Conservation (phyloP, 306 rosid species). For the Cicer judaicum region DNA sequence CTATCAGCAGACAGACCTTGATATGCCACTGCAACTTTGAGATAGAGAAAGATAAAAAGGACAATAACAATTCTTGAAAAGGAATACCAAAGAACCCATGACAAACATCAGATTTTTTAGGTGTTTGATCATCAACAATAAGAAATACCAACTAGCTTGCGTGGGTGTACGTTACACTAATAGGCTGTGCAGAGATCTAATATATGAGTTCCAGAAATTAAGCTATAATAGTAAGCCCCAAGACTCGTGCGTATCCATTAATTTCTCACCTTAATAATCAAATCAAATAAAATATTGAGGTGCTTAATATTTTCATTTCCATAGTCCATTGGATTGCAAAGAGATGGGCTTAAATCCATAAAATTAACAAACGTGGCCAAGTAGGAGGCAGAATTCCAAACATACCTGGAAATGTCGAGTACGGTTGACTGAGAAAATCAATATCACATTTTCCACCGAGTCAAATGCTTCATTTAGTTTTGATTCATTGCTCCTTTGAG, state of each 20-base stretch:
- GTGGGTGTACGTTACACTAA: constrained; percentile 29
- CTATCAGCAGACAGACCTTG: not conserved
- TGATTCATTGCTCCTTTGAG: constrained; percentile 99
- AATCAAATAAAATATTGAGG: constrained; percentile 31
- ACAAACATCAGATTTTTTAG: not conserved
- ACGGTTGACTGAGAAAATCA: constrained; percentile 97
- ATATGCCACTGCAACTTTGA: constrained; percentile 1
- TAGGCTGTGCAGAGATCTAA: constrained; percentile 28
- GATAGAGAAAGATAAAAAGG: not conserved
- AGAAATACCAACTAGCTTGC: constrained; percentile 14
- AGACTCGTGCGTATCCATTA: not conserved
- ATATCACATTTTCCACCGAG: constrained; percentile 89
- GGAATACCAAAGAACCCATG: not conserved
- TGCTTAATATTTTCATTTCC: constrained; percentile 34
- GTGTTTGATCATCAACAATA: constrained; percentile 18
- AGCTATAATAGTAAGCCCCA: constrained; percentile 9
- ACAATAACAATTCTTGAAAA: constrained; percentile 6
- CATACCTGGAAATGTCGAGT: constrained; percentile 98
- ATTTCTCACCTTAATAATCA: constrained; percentile 25
- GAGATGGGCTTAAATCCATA: constrained; percentile 25
- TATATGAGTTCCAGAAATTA: constrained; percentile 10
- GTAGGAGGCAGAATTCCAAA: constrained; percentile 36
- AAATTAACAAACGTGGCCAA: constrained; percentile 29
- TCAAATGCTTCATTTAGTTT: constrained; percentile 98
- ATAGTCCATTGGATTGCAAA: constrained; percentile 22